Base-by-base conservation (phyloP, 2,329 filamentous ascomycete species). In the Verticillium albo-atrum region DNA sequence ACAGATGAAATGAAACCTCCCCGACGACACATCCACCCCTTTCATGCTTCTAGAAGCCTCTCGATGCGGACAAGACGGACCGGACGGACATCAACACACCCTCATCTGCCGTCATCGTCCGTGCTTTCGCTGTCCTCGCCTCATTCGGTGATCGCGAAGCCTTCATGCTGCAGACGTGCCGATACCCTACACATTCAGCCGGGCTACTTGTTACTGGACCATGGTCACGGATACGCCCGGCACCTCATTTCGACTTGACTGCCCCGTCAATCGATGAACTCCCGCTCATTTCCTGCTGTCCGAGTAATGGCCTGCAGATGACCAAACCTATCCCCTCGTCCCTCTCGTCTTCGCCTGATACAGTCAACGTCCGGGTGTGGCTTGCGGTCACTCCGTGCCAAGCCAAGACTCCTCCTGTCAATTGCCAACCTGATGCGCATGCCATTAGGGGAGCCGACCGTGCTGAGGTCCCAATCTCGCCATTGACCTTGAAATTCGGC, bases 41-140 rank as follows among this genome's bases (percentile, higher is more conserved):
- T 58, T 47, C 37, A 58, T 60, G 57, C 60, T 63, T 63, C 61
- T 63, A 60, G 61, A 63, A 62, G 57, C 55, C 60, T 60, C 62
- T 58, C 34, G 32, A 25, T 30, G 27, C 53, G 34, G 37, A 56
- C 55, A 15, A 26, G 53, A 6, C 34, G 30, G 9, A 54, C 17
- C 35, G 10, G 15, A 14, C 51, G 51, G 35, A 42, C 35, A 42
- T 17, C 7, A 23, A n/a, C n/a, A 47, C 37, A 23, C 37, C 20
- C 20, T 47, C 37, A 47, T 47, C 37, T 47, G 37, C 37, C 37
- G 37, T 47, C 37, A 23, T 34, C 15, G 55, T 63, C 60, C 60
- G 61, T 63, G 61, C 61, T 53, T 60, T 63, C 60, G 61, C 61
- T 56, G 58, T 55, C 52, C n/a, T 58, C 55, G n/a, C 37, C 37